Base-by-base conservation (phyloP, 2,329 filamentous ascomycete species). In the Penicillium sclerotiorum region DNA sequence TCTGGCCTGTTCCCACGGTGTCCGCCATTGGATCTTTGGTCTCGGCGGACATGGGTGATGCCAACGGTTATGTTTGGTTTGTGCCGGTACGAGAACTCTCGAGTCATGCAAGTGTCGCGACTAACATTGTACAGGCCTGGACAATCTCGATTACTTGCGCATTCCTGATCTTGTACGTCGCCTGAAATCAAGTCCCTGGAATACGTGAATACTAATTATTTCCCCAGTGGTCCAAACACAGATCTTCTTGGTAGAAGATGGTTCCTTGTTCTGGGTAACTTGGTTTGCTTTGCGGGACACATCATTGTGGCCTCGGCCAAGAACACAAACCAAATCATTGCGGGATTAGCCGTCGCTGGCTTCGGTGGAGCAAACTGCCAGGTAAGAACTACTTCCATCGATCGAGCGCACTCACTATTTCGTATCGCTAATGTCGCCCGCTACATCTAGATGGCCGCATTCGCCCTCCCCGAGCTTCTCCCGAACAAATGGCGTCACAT, bases 401-500 rank as follows among this genome's bases (percentile, higher is more conserved):
- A n/a, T n/a, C n/a, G n/a, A n/a, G n/a, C n/a, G n/a, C n/a, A n/a
- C n/a, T n/a, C n/a, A n/a, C n/a, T n/a, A n/a, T n/a, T n/a, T n/a
- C n/a, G n/a, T n/a, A n/a, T n/a, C n/a, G n/a, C n/a, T n/a, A n/a
- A n/a, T n/a, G n/a, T n/a, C n/a, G n/a, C n/a, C n/a, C n/a, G n/a
- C 22, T 17, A 12, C 17, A 44, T 39, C 4, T 7, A 66, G 59
- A 62, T 68, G 47, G 75, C 72, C 13, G 74, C 73, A 33, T 76
- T 77, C 57, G 74, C 72, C 7, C 68, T 78, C 7, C 73, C 75
- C 5, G 75, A 78, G 52, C 68, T 79, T 18, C 67, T 79, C 2
- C 75, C 75, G 1, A 78, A 78, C 61, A 78, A 78, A 57, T 78
- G 74, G 73, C 61, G 75, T 45, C 73, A 77, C 55, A 73, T 72